Evolutionary conservation across 768 basidiomycete species (phyloP), one percentile per base, ranked within the genome.

Genomic region (Cystofilobasidium capitatum): DNA sequence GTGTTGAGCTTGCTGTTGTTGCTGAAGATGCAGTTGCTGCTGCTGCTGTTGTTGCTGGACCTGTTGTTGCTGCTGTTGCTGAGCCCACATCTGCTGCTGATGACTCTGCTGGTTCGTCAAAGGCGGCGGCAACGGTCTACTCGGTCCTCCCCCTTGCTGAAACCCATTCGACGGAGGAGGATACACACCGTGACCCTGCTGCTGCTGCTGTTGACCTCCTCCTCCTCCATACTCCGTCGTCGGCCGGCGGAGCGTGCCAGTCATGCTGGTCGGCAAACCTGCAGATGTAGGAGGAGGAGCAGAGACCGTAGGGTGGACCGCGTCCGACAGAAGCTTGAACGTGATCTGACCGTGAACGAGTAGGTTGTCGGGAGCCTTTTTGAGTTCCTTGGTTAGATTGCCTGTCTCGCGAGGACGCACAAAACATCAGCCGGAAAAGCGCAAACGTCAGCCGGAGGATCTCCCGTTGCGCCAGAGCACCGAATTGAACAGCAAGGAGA

Each of bases 281-380:
- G 3, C 89, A 86, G 37, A 89, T 86, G 76, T 90, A 91, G 72
- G 83, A 81, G 72, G 93, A 90, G 40, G 91, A 89, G 71, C 86
- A 85, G 66, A 79, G 83, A 75, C 89, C 81, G 75, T 96, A 3
- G 47, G 47, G 13, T 26, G 47, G 47, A n/a, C 20, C n/a, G n/a
- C 47, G n/a, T 49, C 93, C 55, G 94, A 96, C n/a, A 91, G 92
- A 44, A 99, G 83, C 78, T 96, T 92, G 71, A 98, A 84, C 77
- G 96, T 93, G 71, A 99, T 84, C 79, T 97, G 97, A 58, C 96
- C 96, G 74, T 98, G 92, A 4, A 99, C 96, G 57, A 92, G 89
- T 31, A 96, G 84, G 76, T 96, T 93, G 78, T 99, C 96, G 73
- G 93, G 94, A 22, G 92, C 96, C 79, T 94, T 94, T 81, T 97